phyloP scores from a whole-genome alignment of 208 protist species.

The Naegleria gruberi region DNA sequence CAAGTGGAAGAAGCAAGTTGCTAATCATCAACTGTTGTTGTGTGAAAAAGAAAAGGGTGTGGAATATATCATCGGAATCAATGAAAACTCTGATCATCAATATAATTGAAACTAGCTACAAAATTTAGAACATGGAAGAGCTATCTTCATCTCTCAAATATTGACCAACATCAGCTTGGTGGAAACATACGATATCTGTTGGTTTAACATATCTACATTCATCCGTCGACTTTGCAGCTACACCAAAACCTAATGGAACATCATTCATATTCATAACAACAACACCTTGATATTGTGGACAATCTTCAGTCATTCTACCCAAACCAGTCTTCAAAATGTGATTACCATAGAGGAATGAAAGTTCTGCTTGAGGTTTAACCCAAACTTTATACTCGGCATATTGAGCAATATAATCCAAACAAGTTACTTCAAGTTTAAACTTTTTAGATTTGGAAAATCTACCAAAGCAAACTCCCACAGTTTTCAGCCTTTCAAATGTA shows the following conservation, averaged over 20 bases:
- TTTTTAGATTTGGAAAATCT: conserved; percentile 73
- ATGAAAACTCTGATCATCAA: too few species aligned
- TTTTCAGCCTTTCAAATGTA: conserved; percentile 48
- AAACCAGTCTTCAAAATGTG: conserved; percentile 94
- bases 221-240: conserved; percentile 84
- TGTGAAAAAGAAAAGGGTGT: too few species aligned
- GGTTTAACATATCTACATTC: conserved; percentile 91
- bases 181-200: conserved; percentile 88
- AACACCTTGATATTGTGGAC: conserved; percentile 91
- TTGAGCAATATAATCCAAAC: conserved; percentile 67
- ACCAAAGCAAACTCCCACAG: conserved; percentile 66
- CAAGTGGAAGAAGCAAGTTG: too few species aligned
- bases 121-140: not conserved
- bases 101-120: too few species aligned
- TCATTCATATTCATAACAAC: conserved; percentile 94
- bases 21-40: too few species aligned
- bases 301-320: conserved; percentile 94
- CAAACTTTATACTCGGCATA: conserved; percentile 90
- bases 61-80: too few species aligned
- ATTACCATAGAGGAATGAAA: conserved; percentile 97
- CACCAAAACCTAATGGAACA: conserved; percentile 92
- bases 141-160: conserved; percentile 86
- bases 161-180: conserved; percentile 95
- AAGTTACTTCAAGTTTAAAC: conserved; percentile 70
- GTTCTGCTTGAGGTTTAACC: conserved; percentile 97